Conservation (phyloP, 2,329 filamentous ascomycete species). For the Metarhizium sp. region DNA sequence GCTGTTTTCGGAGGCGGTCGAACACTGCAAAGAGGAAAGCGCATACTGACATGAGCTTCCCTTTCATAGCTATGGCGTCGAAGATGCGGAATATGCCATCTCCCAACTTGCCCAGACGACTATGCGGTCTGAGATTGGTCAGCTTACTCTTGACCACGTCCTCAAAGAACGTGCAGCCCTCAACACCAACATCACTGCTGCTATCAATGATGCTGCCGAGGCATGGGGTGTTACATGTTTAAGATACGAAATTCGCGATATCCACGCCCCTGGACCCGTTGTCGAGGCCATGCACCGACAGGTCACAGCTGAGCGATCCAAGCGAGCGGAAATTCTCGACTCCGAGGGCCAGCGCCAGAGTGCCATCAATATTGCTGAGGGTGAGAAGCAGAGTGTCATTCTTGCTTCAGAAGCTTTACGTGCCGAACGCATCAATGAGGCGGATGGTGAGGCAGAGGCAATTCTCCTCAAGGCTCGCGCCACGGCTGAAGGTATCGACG, state of each 20-base stretch:
- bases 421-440: constrained; percentile 87
- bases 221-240: constrained; percentile 96
- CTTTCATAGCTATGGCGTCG: constrained; percentile 73
- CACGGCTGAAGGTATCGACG: constrained; percentile 80
- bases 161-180: constrained; percentile 93
- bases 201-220: constrained; percentile 95
- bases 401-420: constrained; percentile 86
- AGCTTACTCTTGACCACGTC: constrained; percentile 92
- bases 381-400: constrained; percentile 93
- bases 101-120: constrained; percentile 96
- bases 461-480: constrained; percentile 79
- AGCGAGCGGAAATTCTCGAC: constrained; percentile 94
- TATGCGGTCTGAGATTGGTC: constrained; percentile 97
- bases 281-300: constrained; percentile 98
- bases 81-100: constrained; percentile 98
- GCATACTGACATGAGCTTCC: background rate
- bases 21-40: background rate
- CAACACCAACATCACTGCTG: constrained; percentile 96
- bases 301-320: constrained; percentile 93
- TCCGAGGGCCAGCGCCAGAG: constrained; percentile 94
- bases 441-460: constrained; percentile 86
- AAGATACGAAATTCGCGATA: constrained; percentile 96
- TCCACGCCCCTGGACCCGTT: constrained; percentile 87
- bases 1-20: background rate
- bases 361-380: constrained; percentile 98